phyloP scores from a whole-genome alignment of 2,329 filamentous ascomycete species.

The Scedosporium boydii region DNA sequence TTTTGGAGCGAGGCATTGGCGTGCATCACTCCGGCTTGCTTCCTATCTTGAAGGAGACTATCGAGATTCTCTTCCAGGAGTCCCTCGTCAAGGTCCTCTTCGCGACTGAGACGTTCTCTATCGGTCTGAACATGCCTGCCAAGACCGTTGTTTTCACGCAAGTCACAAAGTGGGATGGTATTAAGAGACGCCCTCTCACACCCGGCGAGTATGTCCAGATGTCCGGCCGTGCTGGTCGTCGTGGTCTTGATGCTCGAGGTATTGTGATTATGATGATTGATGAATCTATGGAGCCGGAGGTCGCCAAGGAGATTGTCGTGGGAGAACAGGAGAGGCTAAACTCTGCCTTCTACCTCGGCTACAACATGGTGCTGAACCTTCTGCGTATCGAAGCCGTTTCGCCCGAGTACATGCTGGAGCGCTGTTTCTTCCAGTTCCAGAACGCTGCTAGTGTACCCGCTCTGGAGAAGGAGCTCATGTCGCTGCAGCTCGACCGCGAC shows the following conservation, averaged over 20 bases:
- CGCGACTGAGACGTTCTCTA: constrained; percentile 97
- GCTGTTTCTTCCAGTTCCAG: constrained; percentile 97
- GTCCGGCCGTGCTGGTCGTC: constrained; percentile 92
- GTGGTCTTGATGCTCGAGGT: constrained; percentile 93
- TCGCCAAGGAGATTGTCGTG: constrained; percentile 91
- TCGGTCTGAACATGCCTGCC: constrained; percentile 97
- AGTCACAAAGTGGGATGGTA: constrained; percentile 90
- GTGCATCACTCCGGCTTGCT: constrained; percentile 94
- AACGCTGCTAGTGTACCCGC: constrained; percentile 79
- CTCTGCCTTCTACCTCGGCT: constrained; percentile 93
- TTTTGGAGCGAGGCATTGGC: constrained; percentile 85
- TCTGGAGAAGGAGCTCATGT: constrained; percentile 73
- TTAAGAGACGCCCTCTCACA: constrained; percentile 70
- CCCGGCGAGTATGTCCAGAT: constrained; percentile 98
- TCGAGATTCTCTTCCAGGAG: constrained; percentile 98
- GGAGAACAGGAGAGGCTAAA: constrained; percentile 96
- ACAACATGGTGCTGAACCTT: constrained; percentile 98
- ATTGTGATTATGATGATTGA: constrained; percentile 99
- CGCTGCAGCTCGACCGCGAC: constrained; percentile 66
- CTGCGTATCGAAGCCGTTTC: constrained; percentile 98
- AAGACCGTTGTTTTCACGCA: constrained; percentile 99
- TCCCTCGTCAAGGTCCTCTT: constrained; percentile 96
- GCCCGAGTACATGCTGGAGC: constrained; percentile 96
- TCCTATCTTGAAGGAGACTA: constrained; percentile 95
- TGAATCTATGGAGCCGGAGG: constrained; percentile 86